Conservation (phyloP, 2,329 filamentous ascomycete species). For the Ascosphaera apis region DNA sequence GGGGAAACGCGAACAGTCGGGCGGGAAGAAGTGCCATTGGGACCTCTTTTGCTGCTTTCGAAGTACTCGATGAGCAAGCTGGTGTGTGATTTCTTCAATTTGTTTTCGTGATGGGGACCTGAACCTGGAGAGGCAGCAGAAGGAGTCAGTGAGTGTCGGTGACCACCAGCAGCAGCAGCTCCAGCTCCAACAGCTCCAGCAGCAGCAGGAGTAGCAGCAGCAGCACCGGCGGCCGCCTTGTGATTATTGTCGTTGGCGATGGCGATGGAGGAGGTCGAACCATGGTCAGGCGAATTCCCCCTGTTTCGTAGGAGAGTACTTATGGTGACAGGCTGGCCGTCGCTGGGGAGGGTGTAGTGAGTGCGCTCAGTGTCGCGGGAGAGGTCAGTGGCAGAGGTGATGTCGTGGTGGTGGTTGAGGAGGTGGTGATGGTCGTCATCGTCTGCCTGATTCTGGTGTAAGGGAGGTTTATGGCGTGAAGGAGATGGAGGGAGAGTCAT, state of each 20-base stretch:
- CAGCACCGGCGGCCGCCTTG: conserved; percentile 6
- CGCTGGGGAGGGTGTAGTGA: conserved; percentile 27
- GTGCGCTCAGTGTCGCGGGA: conserved; percentile 27
- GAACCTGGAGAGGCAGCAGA: not conserved
- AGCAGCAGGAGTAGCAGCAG: not conserved
- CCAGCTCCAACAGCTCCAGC: not conserved
- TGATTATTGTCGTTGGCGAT: conserved; percentile 20
- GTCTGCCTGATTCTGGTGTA: not conserved
- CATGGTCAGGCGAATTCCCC: conserved; percentile 19
- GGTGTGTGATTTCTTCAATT: conserved; percentile 56
- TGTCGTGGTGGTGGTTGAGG: conserved; percentile 9
- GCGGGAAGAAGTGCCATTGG: conserved; percentile 35
- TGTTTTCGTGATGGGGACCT: not conserved
- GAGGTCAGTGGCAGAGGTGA: conserved; percentile 23
- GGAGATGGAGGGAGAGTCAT: not conserved
- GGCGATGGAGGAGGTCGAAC: not conserved
- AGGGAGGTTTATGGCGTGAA: not conserved
- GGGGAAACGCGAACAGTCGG: conserved; percentile 48
- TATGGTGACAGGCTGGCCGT: conserved; percentile 66
- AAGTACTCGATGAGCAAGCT: conserved; percentile 90
- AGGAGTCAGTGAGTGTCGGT: not conserved
- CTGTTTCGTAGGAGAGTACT: conserved; percentile 38
- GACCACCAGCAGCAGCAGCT: not conserved
- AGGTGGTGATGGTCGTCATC: not conserved
- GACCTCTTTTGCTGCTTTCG: conserved; percentile 48